Percentiles rank a stretch among this genome's conserved stretches.
Conservation (phyloP, 805 yeast species). For the Starmerella sirachaensis region DNA sequence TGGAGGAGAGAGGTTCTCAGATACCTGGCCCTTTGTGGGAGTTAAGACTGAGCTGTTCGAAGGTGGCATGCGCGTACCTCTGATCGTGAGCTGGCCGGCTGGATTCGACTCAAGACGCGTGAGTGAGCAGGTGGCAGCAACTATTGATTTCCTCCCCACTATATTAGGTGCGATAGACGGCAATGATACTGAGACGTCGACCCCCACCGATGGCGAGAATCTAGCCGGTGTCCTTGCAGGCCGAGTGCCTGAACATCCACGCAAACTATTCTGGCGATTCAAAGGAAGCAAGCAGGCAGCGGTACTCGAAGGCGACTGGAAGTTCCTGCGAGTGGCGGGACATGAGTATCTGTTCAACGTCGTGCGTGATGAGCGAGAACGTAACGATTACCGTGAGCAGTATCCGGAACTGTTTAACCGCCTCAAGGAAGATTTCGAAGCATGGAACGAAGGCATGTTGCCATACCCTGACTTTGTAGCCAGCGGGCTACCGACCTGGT, state of each 20-base stretch:
- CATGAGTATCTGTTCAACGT: conserved; percentile 24
- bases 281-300: conserved; percentile 19
- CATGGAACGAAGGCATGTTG: conserved; percentile 24
- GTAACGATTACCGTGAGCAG: conserved; percentile 32
- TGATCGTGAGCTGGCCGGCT: conserved; percentile 37
- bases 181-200: conserved; percentile 32
- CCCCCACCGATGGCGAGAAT: conserved; percentile 40
- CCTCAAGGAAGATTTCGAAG: conserved; percentile 38
- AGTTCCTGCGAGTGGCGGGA: conserved; percentile 18
- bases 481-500: conserved; percentile 3
- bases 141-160: conserved; percentile 51
- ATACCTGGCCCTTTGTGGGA: conserved; percentile 41
- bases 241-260: conserved; percentile 4
- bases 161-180: conserved; percentile 30
- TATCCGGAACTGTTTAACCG: conserved; percentile 33
- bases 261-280: conserved; percentile 22
- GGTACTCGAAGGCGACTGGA: conserved; percentile 19
- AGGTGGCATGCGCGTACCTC: conserved; percentile 50
- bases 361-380: conserved; percentile 41
- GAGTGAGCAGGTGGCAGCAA: conserved; percentile 37
- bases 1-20: conserved; percentile 53
- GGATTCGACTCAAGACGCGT: conserved; percentile 20
- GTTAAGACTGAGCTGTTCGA: conserved; percentile 48
- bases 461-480: conserved; percentile 4
- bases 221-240: conserved; percentile 30